Base-by-base conservation (phyloP, 2,329 filamentous ascomycete species). In the Scytalidium lignicola region DNA sequence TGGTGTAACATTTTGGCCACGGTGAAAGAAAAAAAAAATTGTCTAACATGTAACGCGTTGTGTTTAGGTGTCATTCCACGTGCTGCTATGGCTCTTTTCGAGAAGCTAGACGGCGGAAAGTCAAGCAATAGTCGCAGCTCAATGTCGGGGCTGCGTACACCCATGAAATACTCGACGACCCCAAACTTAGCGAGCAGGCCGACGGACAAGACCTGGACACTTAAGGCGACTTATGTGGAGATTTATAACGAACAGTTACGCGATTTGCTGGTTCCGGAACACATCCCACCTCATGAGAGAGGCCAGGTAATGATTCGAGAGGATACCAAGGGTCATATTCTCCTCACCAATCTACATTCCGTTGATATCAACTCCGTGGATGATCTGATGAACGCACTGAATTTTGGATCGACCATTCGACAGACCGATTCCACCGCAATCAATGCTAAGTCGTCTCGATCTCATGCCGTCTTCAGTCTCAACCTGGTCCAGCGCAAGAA, bases 161-260 rank as follows among this genome's bases (percentile, higher is more conserved):
- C 92, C 1, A 79, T 83, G 43, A 82, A 90, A 55, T 93, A 95
- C 58, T 90, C 88, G 2, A 77, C 81, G 50, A 37, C 32, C 4
- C 32, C 32, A 13, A 60, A 58, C 37, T 43, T 53, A 17, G 51
- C 57, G 44, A 26, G 58, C 4, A 63, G 54, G 47, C 46, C 47
- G 20, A 67, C 63, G 3, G 88, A 93, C 44, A 90, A 86, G 67
- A 87, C 78, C 54, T 99, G 93, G 93, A 86, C 89, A 46, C 74
- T 99, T 61, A 95, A 88, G 67, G 93, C 92, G 10, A 96, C 91
- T 1, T 96, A 96, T 64, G 88, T 96, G 55, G 81, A 97, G 74
- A 99, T 99, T 56, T 99, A 99, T 73, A 97, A 99, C 64, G 93
- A 99, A 69, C 88, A 95, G 63, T 75, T 97, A 23, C 85, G 93